Evolutionary conservation across 257 asterid species (phyloP).

Genomic region (Capsicum chinense): DNA sequence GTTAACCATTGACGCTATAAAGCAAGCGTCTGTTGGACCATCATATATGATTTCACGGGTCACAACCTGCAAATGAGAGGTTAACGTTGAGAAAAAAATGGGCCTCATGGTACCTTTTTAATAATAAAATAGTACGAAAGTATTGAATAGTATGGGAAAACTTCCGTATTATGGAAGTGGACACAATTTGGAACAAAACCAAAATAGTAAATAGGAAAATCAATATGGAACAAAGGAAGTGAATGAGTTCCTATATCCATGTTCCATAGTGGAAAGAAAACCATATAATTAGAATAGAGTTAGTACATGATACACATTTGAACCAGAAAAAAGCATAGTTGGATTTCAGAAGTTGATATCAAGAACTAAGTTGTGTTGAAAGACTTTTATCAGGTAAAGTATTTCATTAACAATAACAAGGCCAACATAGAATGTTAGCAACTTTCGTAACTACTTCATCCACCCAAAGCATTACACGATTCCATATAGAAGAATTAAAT

Average conservation of each 20-base stretch:
- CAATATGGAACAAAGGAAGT: neutral
- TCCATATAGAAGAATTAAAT: neutral
- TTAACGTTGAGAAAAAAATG: neutral
- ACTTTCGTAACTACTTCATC: neutral
- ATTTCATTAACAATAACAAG: too few relatives aligned
- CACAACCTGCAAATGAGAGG: constrained; percentile 68
- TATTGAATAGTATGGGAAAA: neutral
- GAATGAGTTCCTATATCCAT: neutral
- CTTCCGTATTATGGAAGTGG: neutral
- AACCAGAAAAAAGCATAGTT: neutral
- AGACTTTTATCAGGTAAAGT: neutral
- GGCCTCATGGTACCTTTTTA: neutral
- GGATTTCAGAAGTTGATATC: neutral
- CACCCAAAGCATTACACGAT: neutral
- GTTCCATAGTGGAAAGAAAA: neutral
- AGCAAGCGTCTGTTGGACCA: constrained; percentile 58
- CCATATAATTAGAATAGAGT: neutral
- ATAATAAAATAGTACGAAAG: neutral
- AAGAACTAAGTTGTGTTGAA: neutral
- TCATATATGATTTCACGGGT: constrained; percentile 70
- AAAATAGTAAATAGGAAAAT: neutral
- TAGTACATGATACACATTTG: neutral
- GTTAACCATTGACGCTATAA: constrained; percentile 62
- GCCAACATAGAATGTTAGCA: neutral
- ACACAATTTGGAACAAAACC: neutral